These are phyloP conservation scores for Hyphopichia homilentoma DNA, from an alignment of 805 yeast species.

Conservation along the genomic window DNA sequence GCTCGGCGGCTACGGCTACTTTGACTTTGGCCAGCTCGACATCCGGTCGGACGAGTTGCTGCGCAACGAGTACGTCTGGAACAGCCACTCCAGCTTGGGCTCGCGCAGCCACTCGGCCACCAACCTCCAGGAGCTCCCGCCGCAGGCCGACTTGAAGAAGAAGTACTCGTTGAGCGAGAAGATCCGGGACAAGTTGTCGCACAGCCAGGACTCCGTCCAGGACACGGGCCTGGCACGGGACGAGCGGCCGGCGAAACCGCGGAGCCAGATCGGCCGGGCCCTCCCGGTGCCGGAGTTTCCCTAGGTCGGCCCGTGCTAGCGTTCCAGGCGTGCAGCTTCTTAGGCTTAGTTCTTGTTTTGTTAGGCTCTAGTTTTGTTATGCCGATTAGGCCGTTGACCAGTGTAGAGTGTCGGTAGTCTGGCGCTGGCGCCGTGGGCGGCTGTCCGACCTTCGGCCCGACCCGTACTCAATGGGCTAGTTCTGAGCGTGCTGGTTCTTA, in stretches of 20 bases:
- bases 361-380: too few relatives aligned
- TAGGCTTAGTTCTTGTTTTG: too few relatives aligned
- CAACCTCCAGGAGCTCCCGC: constrained; percentile 14
- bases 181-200: constrained; percentile 32
- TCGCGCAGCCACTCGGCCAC: constrained; percentile 30
- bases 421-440: too few relatives aligned
- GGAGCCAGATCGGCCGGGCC: constrained; percentile 10
- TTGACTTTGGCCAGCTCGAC: constrained; percentile 67
- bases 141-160: constrained; percentile 19
- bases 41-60: constrained; percentile 42
- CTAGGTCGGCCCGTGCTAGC: too few relatives aligned
- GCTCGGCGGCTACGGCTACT: constrained; percentile 86
- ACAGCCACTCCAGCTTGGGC: constrained; percentile 19
- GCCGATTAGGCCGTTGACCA: too few relatives aligned
- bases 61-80: constrained; percentile 27
- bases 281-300: too few relatives aligned
- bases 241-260: constrained; percentile 4
- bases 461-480: too few relatives aligned
- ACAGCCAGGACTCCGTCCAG: background rate
- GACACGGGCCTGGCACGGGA: background rate
- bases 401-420: too few relatives aligned
- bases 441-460: too few relatives aligned
- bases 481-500: too few relatives aligned
- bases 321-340: too few relatives aligned
- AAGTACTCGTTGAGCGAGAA: constrained; percentile 33